These are phyloP conservation scores for Tetrapisispora taiwanensis DNA, from an alignment of 805 yeast genomes.

Conservation along the genomic window DNA sequence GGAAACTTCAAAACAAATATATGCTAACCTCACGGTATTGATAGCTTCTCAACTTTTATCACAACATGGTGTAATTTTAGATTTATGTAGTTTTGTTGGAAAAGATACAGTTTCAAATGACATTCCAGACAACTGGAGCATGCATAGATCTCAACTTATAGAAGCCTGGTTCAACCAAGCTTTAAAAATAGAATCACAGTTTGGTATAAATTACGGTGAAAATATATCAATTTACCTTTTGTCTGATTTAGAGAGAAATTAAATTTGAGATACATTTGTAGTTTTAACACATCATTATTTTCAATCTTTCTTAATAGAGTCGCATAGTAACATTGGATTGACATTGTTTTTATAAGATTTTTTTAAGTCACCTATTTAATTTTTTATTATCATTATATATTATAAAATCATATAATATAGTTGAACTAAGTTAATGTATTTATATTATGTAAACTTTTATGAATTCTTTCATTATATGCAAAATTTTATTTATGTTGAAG, in stretches of 20 bases:
- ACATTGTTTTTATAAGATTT: too few relatives aligned
- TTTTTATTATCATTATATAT: too few relatives aligned
- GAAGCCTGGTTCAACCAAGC: slow-evolving; percentile 43
- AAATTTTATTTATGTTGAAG: too few relatives aligned
- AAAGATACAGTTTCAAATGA: slow-evolving; percentile 27
- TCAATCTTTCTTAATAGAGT: too few relatives aligned
- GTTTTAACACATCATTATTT: not conserved
- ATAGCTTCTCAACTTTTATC: slow-evolving; percentile 69
- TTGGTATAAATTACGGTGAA: slow-evolving; percentile 61
- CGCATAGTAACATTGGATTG: too few relatives aligned
- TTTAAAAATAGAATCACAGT: slow-evolving; percentile 34
- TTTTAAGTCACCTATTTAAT: too few relatives aligned
- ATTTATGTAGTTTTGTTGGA: slow-evolving; percentile 71
- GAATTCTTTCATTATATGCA: not conserved
- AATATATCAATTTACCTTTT: slow-evolving; percentile 47
- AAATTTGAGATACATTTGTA: too few relatives aligned
- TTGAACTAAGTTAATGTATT: not conserved
- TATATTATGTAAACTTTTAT: not conserved
- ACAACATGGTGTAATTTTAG: slow-evolving; percentile 72
- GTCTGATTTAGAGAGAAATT: slow-evolving; percentile 35
- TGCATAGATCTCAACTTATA: slow-evolving; percentile 65
- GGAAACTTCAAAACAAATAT: slow-evolving; percentile 34
- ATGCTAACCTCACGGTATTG: slow-evolving; percentile 71
- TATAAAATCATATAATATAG: too few relatives aligned
- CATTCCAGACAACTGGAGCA: slow-evolving; percentile 48